phyloP scores from a whole-genome alignment of 345 rosid species.

The Rubroshorea leprosula region DNA sequence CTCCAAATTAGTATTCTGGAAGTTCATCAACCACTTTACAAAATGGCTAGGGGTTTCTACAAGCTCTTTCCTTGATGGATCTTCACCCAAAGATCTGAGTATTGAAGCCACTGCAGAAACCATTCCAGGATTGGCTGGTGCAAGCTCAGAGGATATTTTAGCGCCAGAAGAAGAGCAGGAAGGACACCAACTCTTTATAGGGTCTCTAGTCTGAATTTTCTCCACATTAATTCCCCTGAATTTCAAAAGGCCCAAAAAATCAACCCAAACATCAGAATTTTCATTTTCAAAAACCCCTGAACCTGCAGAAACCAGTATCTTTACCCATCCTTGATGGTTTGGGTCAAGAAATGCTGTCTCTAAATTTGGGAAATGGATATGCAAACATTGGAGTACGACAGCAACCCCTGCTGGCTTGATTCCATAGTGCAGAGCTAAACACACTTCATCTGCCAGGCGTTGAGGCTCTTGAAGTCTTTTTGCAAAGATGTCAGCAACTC shows the following conservation, averaged over 20 bases:
- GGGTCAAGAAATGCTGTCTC: slow-evolving; percentile 42
- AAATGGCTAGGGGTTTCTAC: slow-evolving; percentile 67
- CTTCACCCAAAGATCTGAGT: slow-evolving; percentile 75
- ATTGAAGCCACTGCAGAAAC: slow-evolving; percentile 64
- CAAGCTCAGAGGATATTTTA: slow-evolving; percentile 30
- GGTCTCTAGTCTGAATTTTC: slow-evolving; percentile 20
- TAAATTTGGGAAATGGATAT: slow-evolving; percentile 63
- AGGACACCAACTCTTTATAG: slow-evolving; percentile 63
- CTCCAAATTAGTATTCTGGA: slow-evolving; percentile 56
- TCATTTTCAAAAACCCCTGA: slow-evolving; percentile 72
- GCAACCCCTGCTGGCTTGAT: slow-evolving; percentile 87
- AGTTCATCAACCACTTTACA: slow-evolving; percentile 79
- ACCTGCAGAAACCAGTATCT: slow-evolving; percentile 51
- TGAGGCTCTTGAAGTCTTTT: slow-evolving; percentile 87
- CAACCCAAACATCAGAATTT: slow-evolving; percentile 56
- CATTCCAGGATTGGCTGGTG: slow-evolving; percentile 46
- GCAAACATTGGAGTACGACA: slow-evolving; percentile 73
- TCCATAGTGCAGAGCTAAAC: slow-evolving; percentile 69
- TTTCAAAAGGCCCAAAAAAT: slow-evolving; percentile 57
- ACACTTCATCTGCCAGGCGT: slow-evolving; percentile 66
- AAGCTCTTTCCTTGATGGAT: slow-evolving; percentile 83
- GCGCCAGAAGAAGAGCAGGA: slow-evolving; percentile 29
- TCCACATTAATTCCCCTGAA: slow-evolving; percentile 47
- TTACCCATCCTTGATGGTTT: slow-evolving; percentile 48
- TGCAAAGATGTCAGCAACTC: slow-evolving; percentile 82